A percentile compares a stretch with the other conserved stretches of the same genome.
phyloP scores from a whole-genome alignment of 176 grass and related monocot species.

The Hordeum vulgare region MorexV3_pseudomolecules_assembly NC_058524.1:143664552-143665051 shows the following conservation, averaged over 20 bases:
- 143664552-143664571: no score
- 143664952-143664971: conserved; percentile 54
- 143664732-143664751: no score
- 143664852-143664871: not conserved
- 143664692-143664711: no score
- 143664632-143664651: no score
- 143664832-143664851: not conserved
- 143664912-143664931: conserved; percentile 48
- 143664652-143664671: no score
- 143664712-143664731: no score
- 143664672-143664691: no score
- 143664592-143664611: no score
- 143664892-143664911: not conserved
- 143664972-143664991: conserved; percentile 68
- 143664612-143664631: no score
- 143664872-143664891: no score
- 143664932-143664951: conserved; percentile 52
- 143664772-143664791: not conserved
- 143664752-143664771: not conserved
- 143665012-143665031: conserved; percentile 66
- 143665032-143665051: conserved; percentile 62
- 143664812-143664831: not conserved
- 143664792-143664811: not conserved
- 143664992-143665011: conserved; percentile 77
- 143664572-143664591: no score